Percentiles rank a stretch among this genome's conserved stretches.
Evolutionary conservation across 2,329 filamentous ascomycete genomes (phyloP).

Genomic region (Grosmannia penicillata): DNA sequence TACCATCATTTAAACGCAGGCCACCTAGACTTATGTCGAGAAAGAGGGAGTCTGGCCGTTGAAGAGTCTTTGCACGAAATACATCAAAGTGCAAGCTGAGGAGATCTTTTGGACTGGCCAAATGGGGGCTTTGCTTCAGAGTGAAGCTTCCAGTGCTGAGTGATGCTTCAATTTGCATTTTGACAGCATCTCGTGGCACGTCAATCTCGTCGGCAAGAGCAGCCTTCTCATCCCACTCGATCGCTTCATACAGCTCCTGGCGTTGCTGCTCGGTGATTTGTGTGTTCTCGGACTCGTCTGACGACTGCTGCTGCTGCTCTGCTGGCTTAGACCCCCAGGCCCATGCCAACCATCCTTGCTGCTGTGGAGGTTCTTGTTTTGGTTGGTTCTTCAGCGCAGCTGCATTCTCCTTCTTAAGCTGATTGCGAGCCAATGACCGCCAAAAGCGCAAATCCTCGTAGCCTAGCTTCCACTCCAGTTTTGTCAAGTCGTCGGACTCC

Average conservation of each 20-base stretch:
- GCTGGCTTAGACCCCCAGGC: slow-evolving; percentile 66
- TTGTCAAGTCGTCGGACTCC: slow-evolving; percentile 58
- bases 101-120: slow-evolving; percentile 56
- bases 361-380: slow-evolving; percentile 27
- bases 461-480: slow-evolving; percentile 70
- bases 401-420: slow-evolving; percentile 88
- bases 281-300: slow-evolving; percentile 57
- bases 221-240: slow-evolving; percentile 96
- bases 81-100: slow-evolving; percentile 87
- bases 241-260: slow-evolving; percentile 91
- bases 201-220: slow-evolving; percentile 79
- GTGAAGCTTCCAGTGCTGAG: slow-evolving; percentile 96
- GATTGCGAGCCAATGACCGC: slow-evolving; percentile 84
- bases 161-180: slow-evolving; percentile 81
- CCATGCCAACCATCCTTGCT: slow-evolving; percentile 85
- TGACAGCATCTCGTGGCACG: slow-evolving; percentile 77
- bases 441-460: slow-evolving; percentile 98
- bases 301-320: slow-evolving; percentile 36
- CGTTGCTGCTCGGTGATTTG: slow-evolving; percentile 91
- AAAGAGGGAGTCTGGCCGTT: slow-evolving; percentile 81
- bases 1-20: slow-evolving; percentile 88
- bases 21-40: slow-evolving; percentile 83
- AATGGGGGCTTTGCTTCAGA: slow-evolving; percentile 69
- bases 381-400: slow-evolving; percentile 58
- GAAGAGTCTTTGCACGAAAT: slow-evolving; percentile 79